These are phyloP conservation scores for Saccharomycopsis lassenensis DNA, from an alignment of 805 yeast species.

Conservation along the genomic window DNA sequence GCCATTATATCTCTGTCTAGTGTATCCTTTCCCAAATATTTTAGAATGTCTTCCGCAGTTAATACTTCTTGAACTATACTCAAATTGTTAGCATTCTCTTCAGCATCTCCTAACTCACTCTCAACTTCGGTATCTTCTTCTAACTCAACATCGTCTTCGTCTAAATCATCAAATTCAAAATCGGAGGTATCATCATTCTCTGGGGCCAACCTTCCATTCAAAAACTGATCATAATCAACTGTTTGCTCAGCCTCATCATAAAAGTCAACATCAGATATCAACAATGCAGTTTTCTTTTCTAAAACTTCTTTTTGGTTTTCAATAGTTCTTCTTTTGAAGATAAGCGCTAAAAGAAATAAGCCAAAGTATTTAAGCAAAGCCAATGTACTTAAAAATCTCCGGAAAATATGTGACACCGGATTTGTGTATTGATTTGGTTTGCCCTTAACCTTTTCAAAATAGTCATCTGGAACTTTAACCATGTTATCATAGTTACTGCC, in stretches of 20 bases:
- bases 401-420: too few species aligned
- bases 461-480: too few species aligned
- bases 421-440: too few species aligned
- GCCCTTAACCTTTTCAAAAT: too few species aligned
- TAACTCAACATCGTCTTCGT: constrained; percentile 20
- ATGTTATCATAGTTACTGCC: too few species aligned
- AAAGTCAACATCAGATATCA: constrained; percentile 11
- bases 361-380: too few species aligned
- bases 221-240: constrained; percentile 22
- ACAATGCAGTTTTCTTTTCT: constrained; percentile 15
- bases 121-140: constrained; percentile 22
- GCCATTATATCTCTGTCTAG: too few species aligned
- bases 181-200: constrained; percentile 31
- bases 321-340: constrained; percentile 6
- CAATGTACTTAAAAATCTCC: too few species aligned
- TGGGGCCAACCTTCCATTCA: constrained; percentile 24
- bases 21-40: neutral
- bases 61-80: constrained; percentile 2
- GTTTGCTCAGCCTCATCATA: constrained; percentile 17
- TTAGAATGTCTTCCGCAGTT: neutral
- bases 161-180: constrained; percentile 21
- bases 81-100: constrained; percentile 2
- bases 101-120: constrained; percentile 18
- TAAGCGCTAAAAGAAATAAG: too few species aligned
- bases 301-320: constrained; percentile 8